Percentiles rank a stretch among this genome's conserved stretches.
Conservation (phyloP, 192 early-diverging fungal species). For the Linnemannia exigua region DNA sequence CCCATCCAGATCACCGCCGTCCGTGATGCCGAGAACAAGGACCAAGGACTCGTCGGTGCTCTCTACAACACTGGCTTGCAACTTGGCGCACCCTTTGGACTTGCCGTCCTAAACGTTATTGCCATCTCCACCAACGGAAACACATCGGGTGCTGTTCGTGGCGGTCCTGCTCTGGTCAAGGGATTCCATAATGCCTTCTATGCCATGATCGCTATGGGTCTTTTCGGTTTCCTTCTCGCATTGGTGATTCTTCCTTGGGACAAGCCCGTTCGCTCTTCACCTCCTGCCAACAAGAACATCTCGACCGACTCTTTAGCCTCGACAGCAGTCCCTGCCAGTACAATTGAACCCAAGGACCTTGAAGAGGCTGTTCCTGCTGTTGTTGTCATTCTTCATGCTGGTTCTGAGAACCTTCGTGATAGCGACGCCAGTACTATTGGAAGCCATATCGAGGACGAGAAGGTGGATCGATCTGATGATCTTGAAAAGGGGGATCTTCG, state of each 20-base stretch:
- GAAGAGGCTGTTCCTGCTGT: neutral
- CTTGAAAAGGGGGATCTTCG: neutral
- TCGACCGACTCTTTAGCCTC: constrained; percentile 30
- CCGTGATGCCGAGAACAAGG: too few species aligned
- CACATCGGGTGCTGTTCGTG: neutral
- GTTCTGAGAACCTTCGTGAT: neutral
- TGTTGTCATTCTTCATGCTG: neutral
- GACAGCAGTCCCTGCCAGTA: neutral
- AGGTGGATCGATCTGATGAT: neutral
- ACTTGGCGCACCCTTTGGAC: constrained; percentile 53
- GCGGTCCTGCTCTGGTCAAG: constrained; percentile 31
- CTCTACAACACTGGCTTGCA: constrained; percentile 57
- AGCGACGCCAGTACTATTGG: constrained; percentile 19
- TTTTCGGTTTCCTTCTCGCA: constrained; percentile 23
- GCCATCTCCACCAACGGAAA: constrained; percentile 46
- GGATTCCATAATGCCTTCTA: constrained; percentile 47
- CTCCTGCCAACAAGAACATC: neutral
- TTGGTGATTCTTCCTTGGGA: constrained; percentile 29
- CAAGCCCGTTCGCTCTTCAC: neutral
- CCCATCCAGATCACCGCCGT: too few species aligned
- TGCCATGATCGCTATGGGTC: constrained; percentile 38
- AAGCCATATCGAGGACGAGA: constrained; percentile 10
- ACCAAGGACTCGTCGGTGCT: constrained; percentile 45
- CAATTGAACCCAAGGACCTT: constrained; percentile 1
- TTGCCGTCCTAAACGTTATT: constrained; percentile 53